These are phyloP conservation scores for Antarctomyces pellizariae DNA, from an alignment of 495 filamentous ascomycete species.

Conservation along the genomic window DNA sequence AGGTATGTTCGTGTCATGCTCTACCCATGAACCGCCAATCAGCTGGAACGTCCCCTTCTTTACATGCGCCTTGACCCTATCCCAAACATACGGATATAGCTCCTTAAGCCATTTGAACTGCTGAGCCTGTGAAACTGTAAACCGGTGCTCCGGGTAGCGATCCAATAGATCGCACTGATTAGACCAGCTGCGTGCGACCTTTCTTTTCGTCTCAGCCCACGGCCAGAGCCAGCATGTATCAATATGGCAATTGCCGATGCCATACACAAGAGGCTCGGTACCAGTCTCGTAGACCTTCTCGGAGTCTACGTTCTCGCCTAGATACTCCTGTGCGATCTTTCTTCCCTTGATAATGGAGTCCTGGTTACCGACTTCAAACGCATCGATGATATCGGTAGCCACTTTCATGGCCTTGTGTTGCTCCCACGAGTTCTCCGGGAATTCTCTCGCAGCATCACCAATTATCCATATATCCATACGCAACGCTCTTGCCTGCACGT, in stretches of 20 bases:
- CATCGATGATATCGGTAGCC: constrained; percentile 68
- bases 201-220: constrained; percentile 95
- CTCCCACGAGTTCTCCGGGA: constrained; percentile 62
- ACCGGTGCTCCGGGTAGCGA: constrained; percentile 80
- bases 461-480: constrained; percentile 92
- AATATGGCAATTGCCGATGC: constrained; percentile 90
- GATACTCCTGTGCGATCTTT: constrained; percentile 57
- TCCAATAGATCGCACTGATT: constrained; percentile 90
- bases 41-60: constrained; percentile 80
- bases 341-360: constrained; percentile 57
- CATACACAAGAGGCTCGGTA: constrained; percentile 53
- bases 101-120: constrained; percentile 95
- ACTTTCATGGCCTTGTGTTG: constrained; percentile 64
- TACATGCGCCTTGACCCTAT: constrained; percentile 70
- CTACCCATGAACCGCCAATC: constrained; percentile 94
- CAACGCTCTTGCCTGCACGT: constrained; percentile 59
- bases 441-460: constrained; percentile 64
- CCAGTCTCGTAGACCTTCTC: constrained; percentile 61
- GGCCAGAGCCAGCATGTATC: constrained; percentile 98
- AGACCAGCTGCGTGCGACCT: constrained; percentile 88
- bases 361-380: constrained; percentile 59
- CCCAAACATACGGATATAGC: constrained; percentile 67
- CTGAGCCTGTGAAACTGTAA: constrained; percentile 79
- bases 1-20: constrained; percentile 94
- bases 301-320: constrained; percentile 63